Conservation (phyloP, 805 yeast genomes). For the Lachancea meyersii region DNA sequence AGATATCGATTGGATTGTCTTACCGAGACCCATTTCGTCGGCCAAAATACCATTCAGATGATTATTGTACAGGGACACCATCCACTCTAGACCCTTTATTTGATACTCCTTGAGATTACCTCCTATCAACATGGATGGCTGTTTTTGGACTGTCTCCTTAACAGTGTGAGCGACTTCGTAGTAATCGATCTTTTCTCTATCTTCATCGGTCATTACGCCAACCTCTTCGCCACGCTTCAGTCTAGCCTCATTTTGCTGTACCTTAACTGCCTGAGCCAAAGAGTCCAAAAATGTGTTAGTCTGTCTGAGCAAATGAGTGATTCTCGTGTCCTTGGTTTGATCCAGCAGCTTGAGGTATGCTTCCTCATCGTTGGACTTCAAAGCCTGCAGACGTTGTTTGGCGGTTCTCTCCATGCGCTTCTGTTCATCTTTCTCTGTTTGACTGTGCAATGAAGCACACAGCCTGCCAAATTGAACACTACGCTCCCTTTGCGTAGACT, state of each 20-base stretch:
- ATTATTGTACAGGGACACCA: constrained; percentile 93
- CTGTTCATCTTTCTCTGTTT: constrained; percentile 66
- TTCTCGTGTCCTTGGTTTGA: constrained; percentile 82
- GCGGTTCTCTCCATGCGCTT: constrained; percentile 73
- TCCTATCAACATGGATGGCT: constrained; percentile 66
- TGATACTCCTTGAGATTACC: constrained; percentile 80
- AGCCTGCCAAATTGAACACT: constrained; percentile 29
- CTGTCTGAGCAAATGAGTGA: constrained; percentile 74
- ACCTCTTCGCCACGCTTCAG: constrained; percentile 32
- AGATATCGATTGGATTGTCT: constrained; percentile 82
- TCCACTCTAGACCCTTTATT: constrained; percentile 94
- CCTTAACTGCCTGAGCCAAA: constrained; percentile 70
- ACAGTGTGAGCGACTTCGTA: constrained; percentile 76
- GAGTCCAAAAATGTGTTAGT: constrained; percentile 74
- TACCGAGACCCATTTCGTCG: constrained; percentile 99
- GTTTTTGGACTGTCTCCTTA: constrained; percentile 58
- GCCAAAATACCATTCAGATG: constrained; percentile 96
- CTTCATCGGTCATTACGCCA: constrained; percentile 41
- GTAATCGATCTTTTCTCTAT: constrained; percentile 65
- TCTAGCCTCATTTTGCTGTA: constrained; percentile 52
- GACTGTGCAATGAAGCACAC: constrained; percentile 23
- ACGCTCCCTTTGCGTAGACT: constrained; percentile 24
- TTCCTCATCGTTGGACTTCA: constrained; percentile 83
- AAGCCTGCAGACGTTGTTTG: constrained; percentile 81
- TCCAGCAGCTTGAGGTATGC: constrained; percentile 78